A percentile compares a stretch with the other conserved stretches of the same genome.
Evolutionary conservation across 1,284 basidiomycete species (phyloP).

Genomic region (Austroboletus niveus): DNA sequence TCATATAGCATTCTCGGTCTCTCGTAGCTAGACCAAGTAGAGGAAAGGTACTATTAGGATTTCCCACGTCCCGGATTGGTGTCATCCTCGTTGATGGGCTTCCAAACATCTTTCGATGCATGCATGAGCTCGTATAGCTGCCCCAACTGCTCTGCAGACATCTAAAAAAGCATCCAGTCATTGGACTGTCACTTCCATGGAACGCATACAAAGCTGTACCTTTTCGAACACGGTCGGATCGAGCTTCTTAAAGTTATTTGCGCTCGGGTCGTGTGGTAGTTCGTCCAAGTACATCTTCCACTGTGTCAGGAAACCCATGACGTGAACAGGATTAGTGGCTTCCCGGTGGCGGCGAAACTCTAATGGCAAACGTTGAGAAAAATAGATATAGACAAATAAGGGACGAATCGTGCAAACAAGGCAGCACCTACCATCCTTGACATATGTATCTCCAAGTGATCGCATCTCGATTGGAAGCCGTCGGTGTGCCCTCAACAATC

Average conservation of each 20-base stretch:
- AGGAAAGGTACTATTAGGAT: constrained; percentile 13
- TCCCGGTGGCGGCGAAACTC: constrained; percentile 82
- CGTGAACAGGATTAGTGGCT: constrained; percentile 82
- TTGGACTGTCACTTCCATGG: not conserved
- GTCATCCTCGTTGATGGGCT: constrained; percentile 37
- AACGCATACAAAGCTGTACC: constrained; percentile 39
- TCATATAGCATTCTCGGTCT: not conserved
- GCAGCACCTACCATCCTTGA: constrained; percentile 68
- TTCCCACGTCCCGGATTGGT: constrained; percentile 6
- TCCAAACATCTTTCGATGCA: constrained; percentile 84
- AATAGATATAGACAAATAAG: not conserved
- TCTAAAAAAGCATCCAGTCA: constrained; percentile 40
- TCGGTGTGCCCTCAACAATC: constrained; percentile 78
- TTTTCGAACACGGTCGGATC: constrained; percentile 79
- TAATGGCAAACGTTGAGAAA: constrained; percentile 27
- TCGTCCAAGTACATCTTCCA: constrained; percentile 91
- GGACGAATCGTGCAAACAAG: not conserved
- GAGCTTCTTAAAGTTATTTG: constrained; percentile 60
- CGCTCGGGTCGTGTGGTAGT: constrained; percentile 45
- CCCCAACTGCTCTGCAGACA: constrained; percentile 89
- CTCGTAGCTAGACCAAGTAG: constrained; percentile 7
- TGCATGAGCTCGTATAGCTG: constrained; percentile 94
- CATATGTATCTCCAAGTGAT: constrained; percentile 82
- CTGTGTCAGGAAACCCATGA: constrained; percentile 90
- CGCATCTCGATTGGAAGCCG: constrained; percentile 79